Evolutionary conservation across 2,329 filamentous ascomycete species (phyloP).

Genomic region (Chaetomium strumarium): DNA sequence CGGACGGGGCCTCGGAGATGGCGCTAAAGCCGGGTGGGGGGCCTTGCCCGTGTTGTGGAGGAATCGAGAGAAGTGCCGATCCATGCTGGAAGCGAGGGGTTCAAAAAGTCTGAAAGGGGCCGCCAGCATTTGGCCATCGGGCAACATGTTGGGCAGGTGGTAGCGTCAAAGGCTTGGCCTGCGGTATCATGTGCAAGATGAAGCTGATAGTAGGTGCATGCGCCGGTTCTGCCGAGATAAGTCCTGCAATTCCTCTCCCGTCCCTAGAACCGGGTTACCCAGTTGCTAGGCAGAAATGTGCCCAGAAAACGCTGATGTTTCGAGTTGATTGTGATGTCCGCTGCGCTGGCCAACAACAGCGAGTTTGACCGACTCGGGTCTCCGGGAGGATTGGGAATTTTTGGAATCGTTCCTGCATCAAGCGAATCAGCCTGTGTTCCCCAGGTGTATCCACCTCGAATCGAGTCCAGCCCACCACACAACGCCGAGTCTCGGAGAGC

Average conservation of each 20-base stretch:
- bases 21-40: too few species aligned
- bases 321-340: not conserved
- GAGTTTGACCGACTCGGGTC: too few species aligned
- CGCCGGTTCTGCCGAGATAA: too few species aligned
- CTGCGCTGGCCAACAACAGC: not conserved
- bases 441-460: too few species aligned
- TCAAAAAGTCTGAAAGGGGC: too few species aligned
- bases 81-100: not conserved
- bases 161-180: slow-evolving; percentile 4
- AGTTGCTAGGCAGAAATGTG: not conserved
- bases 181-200: too few species aligned
- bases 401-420: not conserved
- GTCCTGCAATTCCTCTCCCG: not conserved
- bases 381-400: too few species aligned
- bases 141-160: slow-evolving; percentile 18
- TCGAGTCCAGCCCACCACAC: too few species aligned
- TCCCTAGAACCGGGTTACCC: slow-evolving; percentile 8
- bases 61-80: slow-evolving; percentile 14
- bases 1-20: slow-evolving; percentile 3
- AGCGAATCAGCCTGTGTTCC: not conserved
- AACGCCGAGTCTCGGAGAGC: too few species aligned
- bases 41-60: too few species aligned
- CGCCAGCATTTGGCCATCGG: too few species aligned
- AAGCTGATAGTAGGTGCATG: too few species aligned
- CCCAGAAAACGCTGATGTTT: not conserved